phyloP scores from a whole-genome alignment of 805 yeast genomes.

The Wickerhamomyces canadensis region DNA sequence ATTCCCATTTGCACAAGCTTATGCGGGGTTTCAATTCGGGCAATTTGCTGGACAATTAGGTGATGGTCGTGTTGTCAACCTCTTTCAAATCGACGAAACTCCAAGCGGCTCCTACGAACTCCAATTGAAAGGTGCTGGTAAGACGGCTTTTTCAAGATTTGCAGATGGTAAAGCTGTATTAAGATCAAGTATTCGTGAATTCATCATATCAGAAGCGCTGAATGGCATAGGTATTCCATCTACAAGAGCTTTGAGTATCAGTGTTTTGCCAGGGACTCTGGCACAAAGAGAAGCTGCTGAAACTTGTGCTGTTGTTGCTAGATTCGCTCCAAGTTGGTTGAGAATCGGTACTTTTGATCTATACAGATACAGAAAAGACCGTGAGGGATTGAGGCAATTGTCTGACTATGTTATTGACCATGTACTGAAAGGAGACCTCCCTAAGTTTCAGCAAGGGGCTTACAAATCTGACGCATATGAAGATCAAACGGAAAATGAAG shows the following conservation, averaged over 20 bases:
- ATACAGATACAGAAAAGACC: conserved; percentile 67
- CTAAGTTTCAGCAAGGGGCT: conserved; percentile 21
- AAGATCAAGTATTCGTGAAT: conserved; percentile 84
- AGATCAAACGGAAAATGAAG: conserved; percentile 20
- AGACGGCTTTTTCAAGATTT: conserved; percentile 87
- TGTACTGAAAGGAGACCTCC: conserved; percentile 38
- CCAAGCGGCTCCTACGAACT: conserved; percentile 41
- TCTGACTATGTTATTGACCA: conserved; percentile 70
- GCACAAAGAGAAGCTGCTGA: conserved; percentile 74
- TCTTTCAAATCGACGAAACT: conserved; percentile 67
- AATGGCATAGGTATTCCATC: conserved; percentile 81
- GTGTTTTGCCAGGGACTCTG: conserved; percentile 63
- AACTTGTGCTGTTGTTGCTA: conserved; percentile 75
- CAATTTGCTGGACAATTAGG: conserved; percentile 96
- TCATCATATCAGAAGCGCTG: conserved; percentile 75
- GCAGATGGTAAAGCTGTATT: conserved; percentile 96
- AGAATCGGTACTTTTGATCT: conserved; percentile 86
- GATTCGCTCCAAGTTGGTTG: conserved; percentile 85
- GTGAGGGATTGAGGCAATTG: conserved; percentile 53
- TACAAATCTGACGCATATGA: conserved; percentile 18
- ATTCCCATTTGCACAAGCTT: conserved; percentile 84
- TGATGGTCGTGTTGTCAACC: conserved; percentile 84
- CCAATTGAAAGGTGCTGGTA: conserved; percentile 89
- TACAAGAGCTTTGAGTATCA: conserved; percentile 74
- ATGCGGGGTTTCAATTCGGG: conserved; percentile 97